These are phyloP conservation scores for Xylariaceae sp. DNA, from an alignment of 2,329 filamentous ascomycete genomes.

Conservation along the genomic window DNA sequence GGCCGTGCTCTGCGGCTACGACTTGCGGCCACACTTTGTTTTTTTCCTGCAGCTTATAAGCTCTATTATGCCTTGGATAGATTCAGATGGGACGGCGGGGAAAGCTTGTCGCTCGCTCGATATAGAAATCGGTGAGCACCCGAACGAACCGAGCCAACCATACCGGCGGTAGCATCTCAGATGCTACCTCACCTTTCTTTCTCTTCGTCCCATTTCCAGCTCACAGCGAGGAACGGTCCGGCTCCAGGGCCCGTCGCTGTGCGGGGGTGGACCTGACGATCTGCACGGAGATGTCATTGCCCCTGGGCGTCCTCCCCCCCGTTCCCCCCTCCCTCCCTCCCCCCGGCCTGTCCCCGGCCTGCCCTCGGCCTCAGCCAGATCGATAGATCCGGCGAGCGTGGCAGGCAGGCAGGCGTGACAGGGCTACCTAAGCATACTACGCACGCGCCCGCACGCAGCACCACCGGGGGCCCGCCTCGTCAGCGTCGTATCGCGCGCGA, in stretches of 20 bases:
- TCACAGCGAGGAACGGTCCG: conserved; percentile 1
- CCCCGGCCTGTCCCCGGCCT: neutral
- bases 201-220: neutral
- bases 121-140: neutral
- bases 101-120: neutral
- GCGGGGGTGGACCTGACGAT: neutral
- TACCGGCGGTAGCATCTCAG: neutral
- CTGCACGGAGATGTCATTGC: conserved; percentile 3
- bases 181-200: neutral
- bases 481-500: too few species aligned
- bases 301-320: neutral
- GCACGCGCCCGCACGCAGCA: neutral
- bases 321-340: neutral
- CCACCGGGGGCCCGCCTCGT: neutral
- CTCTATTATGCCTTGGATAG: too few species aligned
- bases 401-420: neutral
- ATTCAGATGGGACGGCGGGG: neutral
- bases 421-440: neutral
- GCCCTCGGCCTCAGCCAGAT: neutral
- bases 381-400: neutral
- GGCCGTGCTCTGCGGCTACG: too few species aligned
- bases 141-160: neutral
- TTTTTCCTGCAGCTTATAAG: too few species aligned
- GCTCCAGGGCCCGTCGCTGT: neutral
- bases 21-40: too few species aligned